These are phyloP conservation scores for Pseudocercospora fuligena DNA, from an alignment of 2,329 filamentous ascomycete species.

Conservation along the genomic window DNA sequence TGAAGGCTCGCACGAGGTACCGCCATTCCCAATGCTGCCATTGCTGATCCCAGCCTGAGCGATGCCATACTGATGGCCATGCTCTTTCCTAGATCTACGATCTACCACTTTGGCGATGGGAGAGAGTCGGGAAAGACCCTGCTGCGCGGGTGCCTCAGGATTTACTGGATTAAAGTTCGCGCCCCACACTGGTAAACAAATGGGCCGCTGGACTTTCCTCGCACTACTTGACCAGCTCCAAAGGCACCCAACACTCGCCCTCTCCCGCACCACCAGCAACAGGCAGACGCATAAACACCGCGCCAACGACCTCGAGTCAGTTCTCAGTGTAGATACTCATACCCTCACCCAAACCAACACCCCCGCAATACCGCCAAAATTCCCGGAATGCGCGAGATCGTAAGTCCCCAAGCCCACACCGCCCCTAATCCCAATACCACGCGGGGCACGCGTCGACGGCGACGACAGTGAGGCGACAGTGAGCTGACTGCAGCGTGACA, in stretches of 20 bases:
- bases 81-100: background rate
- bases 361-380: constrained; percentile 31
- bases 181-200: constrained; percentile 4
- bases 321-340: background rate
- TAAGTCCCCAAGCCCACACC: constrained; percentile 51
- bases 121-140: background rate
- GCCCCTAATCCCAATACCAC: constrained; percentile 37
- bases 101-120: background rate
- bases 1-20: constrained; percentile 30
- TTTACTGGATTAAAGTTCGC: constrained; percentile 6
- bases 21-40: background rate
- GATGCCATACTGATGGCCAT: constrained; percentile 10
- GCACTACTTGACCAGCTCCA: constrained; percentile 4
- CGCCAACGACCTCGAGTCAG: constrained; percentile 23
- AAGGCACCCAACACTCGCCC: background rate
- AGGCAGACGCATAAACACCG: constrained; percentile 10
- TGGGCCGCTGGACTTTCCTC: background rate
- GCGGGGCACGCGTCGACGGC: constrained; percentile 51
- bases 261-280: constrained; percentile 13
- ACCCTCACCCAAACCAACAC: constrained; percentile 31
- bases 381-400: constrained; percentile 71
- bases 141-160: constrained; percentile 11
- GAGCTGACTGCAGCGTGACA: constrained; percentile 61
- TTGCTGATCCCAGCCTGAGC: constrained; percentile 3
- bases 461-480: constrained; percentile 47